A percentile compares a stretch with the other conserved stretches of the same genome.
phyloP scores from a whole-genome alignment of 2,329 filamentous ascomycete species.

The Neurospora sp. region DNA sequence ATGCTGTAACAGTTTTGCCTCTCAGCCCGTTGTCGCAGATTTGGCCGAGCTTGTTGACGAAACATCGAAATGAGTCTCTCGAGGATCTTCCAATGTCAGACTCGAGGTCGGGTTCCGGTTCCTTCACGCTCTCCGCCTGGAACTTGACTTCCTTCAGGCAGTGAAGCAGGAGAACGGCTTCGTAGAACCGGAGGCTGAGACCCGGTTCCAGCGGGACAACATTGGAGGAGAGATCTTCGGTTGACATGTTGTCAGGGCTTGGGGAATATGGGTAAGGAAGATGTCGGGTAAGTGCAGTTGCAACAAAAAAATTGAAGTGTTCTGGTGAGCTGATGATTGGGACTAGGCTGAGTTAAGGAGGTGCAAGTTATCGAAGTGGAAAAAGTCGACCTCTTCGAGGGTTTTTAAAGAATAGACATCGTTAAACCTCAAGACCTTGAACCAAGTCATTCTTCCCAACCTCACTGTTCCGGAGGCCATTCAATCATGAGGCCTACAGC shows the following conservation, averaged over 20 bases:
- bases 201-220: neutral
- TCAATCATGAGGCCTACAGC: neutral
- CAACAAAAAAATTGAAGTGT: neutral
- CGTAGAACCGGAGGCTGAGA: constrained; percentile 12
- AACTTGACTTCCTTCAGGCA: constrained; percentile 3
- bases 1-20: constrained; percentile 19
- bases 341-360: neutral
- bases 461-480: neutral
- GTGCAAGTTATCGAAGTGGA: neutral
- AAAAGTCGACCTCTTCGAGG: neutral
- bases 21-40: constrained; percentile 19
- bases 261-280: neutral
- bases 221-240: neutral
- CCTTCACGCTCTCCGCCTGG: neutral
- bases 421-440: no score
- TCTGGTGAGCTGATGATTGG: neutral
- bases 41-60: constrained; percentile 21
- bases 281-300: neutral
- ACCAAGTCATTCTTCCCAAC: no score
- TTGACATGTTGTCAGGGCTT: neutral
- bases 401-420: neutral
- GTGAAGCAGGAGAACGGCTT: constrained; percentile 7
- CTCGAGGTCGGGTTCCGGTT: constrained; percentile 6
- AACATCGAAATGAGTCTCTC: constrained; percentile 14
- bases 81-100: neutral